Base-by-base conservation (phyloP, 805 yeast genomes). In the Candida hispaniensis region DNA sequence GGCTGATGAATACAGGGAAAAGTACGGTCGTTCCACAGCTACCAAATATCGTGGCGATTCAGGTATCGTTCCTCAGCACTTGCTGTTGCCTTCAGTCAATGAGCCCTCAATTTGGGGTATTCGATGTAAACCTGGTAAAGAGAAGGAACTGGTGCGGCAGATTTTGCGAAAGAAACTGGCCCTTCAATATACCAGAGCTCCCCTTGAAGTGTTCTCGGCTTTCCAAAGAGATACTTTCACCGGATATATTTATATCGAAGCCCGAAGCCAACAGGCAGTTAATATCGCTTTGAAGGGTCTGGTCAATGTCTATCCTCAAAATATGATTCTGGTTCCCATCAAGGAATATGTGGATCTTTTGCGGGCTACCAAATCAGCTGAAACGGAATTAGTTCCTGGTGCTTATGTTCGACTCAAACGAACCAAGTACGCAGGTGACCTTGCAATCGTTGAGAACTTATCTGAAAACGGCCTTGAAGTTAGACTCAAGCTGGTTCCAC, bases 91-190 rank as follows among this genome's bases (percentile, higher is more conserved):
- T 8, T 83, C 96, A 18, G 94, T 91, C 40, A 83, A 86, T 49
- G 96, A 91, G 54, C 97, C 98, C 6, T 75, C 83, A 38, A 82
- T 91, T 48, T 91, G 94, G 80, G 97, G 94, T 51, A 73, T 91
- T 28, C 73, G 95, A 58, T 83, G 93, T 61, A 73, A 93, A 50
- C 83, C 81, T 19, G 96, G 97, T 32, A 74, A 79, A 47, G 98
- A 91, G 58, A 88, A 82, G 56, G 94, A 83, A 35, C 64, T 86
- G 44, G 94, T 91, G 14, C 73, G 83, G 45, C 80, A 80, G 45
- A 62, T 91, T 33, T 67, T 79, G 59, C 85, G 86, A 48, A 83
- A 86, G 61, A 81, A 82, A 63, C 60, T 77, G 42, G 81, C 83
- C 34, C 61, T 82, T 48, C 79, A 77, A 45, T 71, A 77, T 47